Percentiles rank a stretch among this genome's conserved stretches.
Evolutionary conservation across 345 rosid genomes (phyloP).

Genomic region (Melaleuca quinquenervia): DNA sequence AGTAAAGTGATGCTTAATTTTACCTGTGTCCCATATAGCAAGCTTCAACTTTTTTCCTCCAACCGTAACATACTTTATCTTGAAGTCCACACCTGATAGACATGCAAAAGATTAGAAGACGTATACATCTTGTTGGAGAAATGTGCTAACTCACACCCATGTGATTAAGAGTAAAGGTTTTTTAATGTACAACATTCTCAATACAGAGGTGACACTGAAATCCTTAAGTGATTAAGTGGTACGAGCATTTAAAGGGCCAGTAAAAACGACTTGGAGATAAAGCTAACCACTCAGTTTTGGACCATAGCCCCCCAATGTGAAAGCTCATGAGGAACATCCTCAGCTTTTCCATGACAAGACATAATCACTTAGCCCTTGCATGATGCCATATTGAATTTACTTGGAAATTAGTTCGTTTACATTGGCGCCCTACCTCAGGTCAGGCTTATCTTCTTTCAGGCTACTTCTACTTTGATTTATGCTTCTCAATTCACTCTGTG

Average conservation of each 20-base stretch:
- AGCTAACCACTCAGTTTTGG: neutral
- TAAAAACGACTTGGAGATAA: neutral
- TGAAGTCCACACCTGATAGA: conserved; percentile 81
- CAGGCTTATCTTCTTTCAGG: neutral
- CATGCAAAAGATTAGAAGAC: neutral
- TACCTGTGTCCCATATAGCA: conserved; percentile 97
- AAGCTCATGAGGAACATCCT: neutral
- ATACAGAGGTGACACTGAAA: neutral
- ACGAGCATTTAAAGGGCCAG: neutral
- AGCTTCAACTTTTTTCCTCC: conserved; percentile 88
- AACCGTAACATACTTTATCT: conserved; percentile 64
- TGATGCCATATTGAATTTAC: neutral
- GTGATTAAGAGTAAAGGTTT: neutral
- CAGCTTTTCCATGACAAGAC: neutral
- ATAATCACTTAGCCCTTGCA: neutral
- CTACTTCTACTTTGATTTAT: neutral
- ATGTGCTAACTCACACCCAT: neutral
- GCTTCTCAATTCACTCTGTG: neutral
- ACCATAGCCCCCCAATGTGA: neutral
- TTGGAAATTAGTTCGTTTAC: neutral
- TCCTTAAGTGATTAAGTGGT: neutral
- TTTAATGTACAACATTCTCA: neutral
- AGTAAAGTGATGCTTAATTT: neutral
- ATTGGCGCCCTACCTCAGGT: neutral
- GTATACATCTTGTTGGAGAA: neutral